Conservation (phyloP, 148 eudicot species). For the Chenopodium suecicum region DNA sequence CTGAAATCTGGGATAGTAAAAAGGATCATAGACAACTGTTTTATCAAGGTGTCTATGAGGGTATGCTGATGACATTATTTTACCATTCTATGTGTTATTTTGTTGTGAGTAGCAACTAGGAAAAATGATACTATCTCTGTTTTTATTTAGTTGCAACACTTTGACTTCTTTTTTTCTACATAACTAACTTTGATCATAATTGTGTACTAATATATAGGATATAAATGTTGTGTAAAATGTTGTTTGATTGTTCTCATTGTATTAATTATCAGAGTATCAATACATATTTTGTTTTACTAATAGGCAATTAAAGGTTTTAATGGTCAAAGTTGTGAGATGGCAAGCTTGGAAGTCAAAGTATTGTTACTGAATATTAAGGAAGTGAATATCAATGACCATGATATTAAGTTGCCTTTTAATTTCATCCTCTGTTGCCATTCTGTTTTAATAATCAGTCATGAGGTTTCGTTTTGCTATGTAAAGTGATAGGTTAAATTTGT, state of each 20-base stretch:
- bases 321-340: too few relatives aligned
- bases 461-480: background rate
- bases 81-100: conserved; percentile 3
- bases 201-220: background rate
- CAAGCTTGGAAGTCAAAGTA: background rate
- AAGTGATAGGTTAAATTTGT: background rate
- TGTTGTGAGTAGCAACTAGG: background rate
- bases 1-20: background rate
- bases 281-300: too few relatives aligned
- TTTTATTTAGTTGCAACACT: background rate
- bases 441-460: background rate
- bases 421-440: background rate
- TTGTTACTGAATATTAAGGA: too few relatives aligned
- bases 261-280: too few relatives aligned
- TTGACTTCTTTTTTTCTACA: background rate
- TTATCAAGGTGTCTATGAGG: background rate
- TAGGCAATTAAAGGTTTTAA: too few relatives aligned
- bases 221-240: background rate
- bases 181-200: background rate
- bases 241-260: background rate
- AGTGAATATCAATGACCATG: background rate
- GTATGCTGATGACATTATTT: background rate
- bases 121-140: background rate
- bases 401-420: background rate
- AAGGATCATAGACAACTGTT: background rate